Conservation (phyloP, 352 stramenopile genomes). For the Phytophthora vignae region DNA sequence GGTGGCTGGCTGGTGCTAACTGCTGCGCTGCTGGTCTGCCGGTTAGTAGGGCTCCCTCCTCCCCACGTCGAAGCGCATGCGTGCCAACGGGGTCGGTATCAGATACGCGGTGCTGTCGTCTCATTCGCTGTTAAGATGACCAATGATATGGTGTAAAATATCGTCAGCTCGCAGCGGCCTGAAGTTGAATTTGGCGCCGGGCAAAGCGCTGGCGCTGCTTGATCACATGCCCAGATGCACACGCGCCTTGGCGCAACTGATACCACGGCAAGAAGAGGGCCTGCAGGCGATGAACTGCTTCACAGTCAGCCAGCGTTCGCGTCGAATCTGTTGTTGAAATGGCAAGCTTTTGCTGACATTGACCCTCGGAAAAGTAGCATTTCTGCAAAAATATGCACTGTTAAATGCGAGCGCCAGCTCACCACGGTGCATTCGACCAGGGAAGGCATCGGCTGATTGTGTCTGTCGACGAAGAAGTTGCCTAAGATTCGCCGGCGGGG, state of each 20-base stretch:
- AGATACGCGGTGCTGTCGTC: conserved; percentile 3
- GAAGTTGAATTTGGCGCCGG: conserved; percentile 7
- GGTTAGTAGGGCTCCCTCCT: not conserved
- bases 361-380: not conserved
- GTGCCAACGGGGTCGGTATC: conserved; percentile 31
- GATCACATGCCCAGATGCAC: conserved; percentile 8
- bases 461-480: not conserved
- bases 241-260: no score
- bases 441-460: conserved; percentile 1
- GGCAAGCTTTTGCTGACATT: not conserved
- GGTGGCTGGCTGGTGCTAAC: not conserved
- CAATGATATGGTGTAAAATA: conserved; percentile 2
- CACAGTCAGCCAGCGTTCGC: not conserved
- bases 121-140: conserved; percentile 14
- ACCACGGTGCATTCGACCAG: not conserved
- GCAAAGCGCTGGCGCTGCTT: conserved; percentile 3
- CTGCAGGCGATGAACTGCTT: not conserved
- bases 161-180: conserved; percentile 6
- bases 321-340: not conserved
- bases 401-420: conserved; percentile 22
- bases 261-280: conserved; percentile 1
- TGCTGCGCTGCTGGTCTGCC: not conserved
- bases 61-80: conserved; percentile 12
- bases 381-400: conserved; percentile 31
- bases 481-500: not conserved